Evolutionary conservation across 2,329 filamentous ascomycete species (phyloP).

Genomic region (Microsporum audouinii): DNA sequence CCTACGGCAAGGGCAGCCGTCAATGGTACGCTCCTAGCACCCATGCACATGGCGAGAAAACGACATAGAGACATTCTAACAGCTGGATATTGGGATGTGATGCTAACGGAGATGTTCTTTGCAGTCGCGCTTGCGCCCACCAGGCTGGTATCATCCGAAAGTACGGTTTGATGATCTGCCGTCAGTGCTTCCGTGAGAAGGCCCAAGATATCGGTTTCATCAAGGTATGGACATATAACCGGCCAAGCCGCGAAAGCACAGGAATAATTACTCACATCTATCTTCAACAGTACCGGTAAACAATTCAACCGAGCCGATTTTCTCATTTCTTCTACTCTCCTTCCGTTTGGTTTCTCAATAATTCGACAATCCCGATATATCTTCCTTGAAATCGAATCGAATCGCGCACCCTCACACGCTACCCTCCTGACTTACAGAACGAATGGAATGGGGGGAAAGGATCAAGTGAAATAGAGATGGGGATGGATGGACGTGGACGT

Average conservation of each 20-base stretch:
- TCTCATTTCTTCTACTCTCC: not conserved
- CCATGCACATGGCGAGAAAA: slow-evolving; percentile 1
- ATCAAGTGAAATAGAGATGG: not conserved
- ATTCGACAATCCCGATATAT: not conserved
- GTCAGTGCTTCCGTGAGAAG: slow-evolving; percentile 59
- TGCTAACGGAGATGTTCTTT: slow-evolving; percentile 10
- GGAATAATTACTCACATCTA: not conserved
- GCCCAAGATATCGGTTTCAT: slow-evolving; percentile 55
- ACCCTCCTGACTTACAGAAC: not conserved
- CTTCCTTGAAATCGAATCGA: not conserved
- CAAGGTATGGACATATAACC: slow-evolving; percentile 41
- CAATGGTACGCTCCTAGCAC: slow-evolving; percentile 57
- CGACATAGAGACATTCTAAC: not conserved
- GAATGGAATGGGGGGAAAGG: not conserved
- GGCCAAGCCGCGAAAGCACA: not conserved
- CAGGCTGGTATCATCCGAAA: slow-evolving; percentile 98
- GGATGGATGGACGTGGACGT: not conserved
- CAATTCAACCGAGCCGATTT: not conserved
- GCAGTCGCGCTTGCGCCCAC: slow-evolving; percentile 80
- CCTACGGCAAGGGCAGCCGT: slow-evolving; percentile 93
- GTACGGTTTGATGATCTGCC: slow-evolving; percentile 84
- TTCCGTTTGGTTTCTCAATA: not conserved
- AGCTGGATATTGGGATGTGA: not conserved
- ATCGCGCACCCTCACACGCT: not conserved
- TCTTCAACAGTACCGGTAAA: slow-evolving; percentile 1